These are phyloP conservation scores for Glycine tomentella DNA, from an alignment of 306 rosid species.

Conservation along the genomic window DNA sequence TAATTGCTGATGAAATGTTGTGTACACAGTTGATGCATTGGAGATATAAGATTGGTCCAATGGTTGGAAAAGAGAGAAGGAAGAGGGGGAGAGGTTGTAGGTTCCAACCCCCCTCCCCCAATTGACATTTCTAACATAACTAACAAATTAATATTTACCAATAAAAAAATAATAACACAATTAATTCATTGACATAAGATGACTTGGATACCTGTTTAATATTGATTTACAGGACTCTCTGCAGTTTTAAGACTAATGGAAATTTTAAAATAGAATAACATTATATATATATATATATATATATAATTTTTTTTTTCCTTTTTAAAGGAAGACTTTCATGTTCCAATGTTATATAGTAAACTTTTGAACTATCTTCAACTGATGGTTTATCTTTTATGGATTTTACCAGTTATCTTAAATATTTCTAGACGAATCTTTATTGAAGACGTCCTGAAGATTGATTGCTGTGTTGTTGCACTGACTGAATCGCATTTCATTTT, in stretches of 20 bases:
- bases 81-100: no score
- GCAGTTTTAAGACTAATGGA: not conserved
- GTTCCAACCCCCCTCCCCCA: no score
- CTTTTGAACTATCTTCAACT: not conserved
- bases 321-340: no score
- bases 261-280: not conserved
- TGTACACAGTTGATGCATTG: no score
- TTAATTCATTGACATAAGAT: slow-evolving; percentile 22
- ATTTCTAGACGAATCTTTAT: no score
- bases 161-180: not conserved
- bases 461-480: slow-evolving; percentile 9
- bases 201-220: slow-evolving; percentile 4
- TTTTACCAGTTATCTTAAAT: no score
- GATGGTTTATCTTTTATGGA: not conserved
- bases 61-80: no score
- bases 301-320: not conserved
- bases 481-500: not conserved
- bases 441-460: slow-evolving; percentile 11
- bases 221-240: not conserved
- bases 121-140: no score
- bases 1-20: slow-evolving; percentile 21
- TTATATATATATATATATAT: not conserved
- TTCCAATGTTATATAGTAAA: not conserved
- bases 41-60: no score
- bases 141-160: no score